Evolutionary conservation across 345 rosid species (phyloP).

Genomic region (Hibiscus syriacus): DNA sequence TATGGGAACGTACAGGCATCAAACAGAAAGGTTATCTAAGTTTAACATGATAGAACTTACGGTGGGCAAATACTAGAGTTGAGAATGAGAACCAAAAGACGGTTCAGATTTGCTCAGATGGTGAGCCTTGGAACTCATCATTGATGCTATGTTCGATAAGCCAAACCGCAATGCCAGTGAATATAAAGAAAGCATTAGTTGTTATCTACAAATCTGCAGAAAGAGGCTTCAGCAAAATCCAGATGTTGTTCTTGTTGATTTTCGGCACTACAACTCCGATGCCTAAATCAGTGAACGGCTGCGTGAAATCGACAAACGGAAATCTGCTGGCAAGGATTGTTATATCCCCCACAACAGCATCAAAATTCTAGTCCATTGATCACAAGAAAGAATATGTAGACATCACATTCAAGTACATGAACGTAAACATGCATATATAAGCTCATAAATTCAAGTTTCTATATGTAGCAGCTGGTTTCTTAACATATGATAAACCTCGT

Average conservation of each 20-base stretch:
- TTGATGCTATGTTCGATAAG: not conserved
- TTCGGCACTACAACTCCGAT: conserved; percentile 13
- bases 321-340: conserved; percentile 13
- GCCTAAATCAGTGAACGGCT: conserved; percentile 20
- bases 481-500: conserved; percentile 23
- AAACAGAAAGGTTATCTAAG: not conserved
- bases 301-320: conserved; percentile 12
- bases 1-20: not conserved
- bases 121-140: not conserved
- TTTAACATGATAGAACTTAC: not conserved
- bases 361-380: conserved; percentile 8
- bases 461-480: not conserved
- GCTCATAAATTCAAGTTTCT: not conserved
- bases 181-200: not conserved
- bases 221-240: conserved; percentile 14
- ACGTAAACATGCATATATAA: not conserved
- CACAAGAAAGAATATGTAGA: not conserved
- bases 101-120: not conserved
- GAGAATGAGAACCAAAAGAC: not conserved
- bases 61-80: not conserved
- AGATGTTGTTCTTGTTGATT: not conserved
- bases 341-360: conserved; percentile 25
- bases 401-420: not conserved
- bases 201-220: not conserved
- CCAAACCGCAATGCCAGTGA: not conserved